Percentiles rank a stretch among this genome's conserved stretches.
Evolutionary conservation across 768 basidiomycete genomes (phyloP).

Genomic region (Collybia nuda): DNA sequence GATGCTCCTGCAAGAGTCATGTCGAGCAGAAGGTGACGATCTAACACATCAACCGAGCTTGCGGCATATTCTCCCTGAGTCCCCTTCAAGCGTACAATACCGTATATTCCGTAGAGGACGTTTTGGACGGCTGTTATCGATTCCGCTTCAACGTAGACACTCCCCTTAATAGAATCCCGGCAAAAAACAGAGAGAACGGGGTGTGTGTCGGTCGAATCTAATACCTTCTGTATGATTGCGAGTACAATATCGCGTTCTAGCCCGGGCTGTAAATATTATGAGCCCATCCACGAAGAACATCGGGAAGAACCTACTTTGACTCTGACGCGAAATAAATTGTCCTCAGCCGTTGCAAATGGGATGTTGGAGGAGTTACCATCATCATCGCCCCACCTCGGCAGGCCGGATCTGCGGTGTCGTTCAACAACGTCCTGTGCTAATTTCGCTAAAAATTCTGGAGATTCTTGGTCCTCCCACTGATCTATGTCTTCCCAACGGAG

Average conservation of each 20-base stretch:
- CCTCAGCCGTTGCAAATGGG: neutral
- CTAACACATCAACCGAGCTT: neutral
- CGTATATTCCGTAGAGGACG: neutral
- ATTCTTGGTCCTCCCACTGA: neutral
- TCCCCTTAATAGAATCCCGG: neutral
- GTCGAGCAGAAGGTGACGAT: neutral
- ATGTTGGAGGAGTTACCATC: neutral
- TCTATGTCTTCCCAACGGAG: neutral
- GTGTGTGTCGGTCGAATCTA: neutral
- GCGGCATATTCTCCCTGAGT: neutral
- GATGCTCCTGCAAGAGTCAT: neutral
- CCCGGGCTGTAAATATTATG: neutral
- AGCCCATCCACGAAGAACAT: neutral
- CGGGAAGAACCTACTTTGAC: neutral
- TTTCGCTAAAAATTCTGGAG: neutral
- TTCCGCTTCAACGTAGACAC: neutral
- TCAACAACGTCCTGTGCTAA: neutral
- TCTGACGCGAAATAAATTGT: neutral
- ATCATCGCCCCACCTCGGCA: neutral
- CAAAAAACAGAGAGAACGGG: neutral
- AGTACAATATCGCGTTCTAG: slow-evolving; percentile 1
- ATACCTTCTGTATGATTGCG: neutral
- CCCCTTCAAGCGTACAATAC: neutral
- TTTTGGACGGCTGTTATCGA: neutral
- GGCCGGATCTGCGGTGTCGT: neutral